These are phyloP conservation scores for Chaetomium cochliodes DNA, from an alignment of 495 filamentous ascomycete species.

Conservation along the genomic window DNA sequence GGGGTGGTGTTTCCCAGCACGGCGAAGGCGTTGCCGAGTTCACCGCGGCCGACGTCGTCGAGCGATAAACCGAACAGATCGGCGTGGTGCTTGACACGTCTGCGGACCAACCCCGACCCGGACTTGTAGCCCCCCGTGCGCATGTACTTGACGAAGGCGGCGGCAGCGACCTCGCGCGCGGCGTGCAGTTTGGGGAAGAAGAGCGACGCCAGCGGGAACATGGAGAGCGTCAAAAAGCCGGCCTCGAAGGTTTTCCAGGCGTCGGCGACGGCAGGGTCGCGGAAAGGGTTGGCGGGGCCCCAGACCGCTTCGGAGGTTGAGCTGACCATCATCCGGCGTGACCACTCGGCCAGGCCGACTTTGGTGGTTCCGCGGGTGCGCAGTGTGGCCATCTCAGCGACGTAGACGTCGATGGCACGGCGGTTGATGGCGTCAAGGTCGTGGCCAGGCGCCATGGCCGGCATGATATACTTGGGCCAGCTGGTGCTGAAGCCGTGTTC, in stretches of 20 bases:
- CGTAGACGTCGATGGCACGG: slow-evolving; percentile 21
- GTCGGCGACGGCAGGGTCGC: slow-evolving; percentile 20
- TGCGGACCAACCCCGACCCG: slow-evolving; percentile 25
- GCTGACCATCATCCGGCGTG: slow-evolving; percentile 18
- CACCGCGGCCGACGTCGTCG: slow-evolving; percentile 31
- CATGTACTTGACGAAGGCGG: slow-evolving; percentile 26
- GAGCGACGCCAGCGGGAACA: slow-evolving; percentile 22
- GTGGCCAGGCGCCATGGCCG: slow-evolving; percentile 19
- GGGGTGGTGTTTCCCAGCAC: slow-evolving; percentile 29
- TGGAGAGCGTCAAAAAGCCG: slow-evolving; percentile 24
- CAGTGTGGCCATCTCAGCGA: slow-evolving; percentile 21
- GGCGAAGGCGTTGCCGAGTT: slow-evolving; percentile 22
- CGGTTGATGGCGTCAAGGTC: slow-evolving; percentile 29
- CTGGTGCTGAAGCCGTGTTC: slow-evolving; percentile 25
- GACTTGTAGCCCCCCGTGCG: slow-evolving; percentile 20
- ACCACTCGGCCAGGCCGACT: slow-evolving; percentile 22
- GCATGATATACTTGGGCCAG: slow-evolving; percentile 19
- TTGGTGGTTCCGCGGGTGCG: not conserved
- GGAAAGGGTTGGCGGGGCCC: slow-evolving; percentile 27
- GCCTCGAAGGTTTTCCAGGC: slow-evolving; percentile 28
- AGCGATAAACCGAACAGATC: slow-evolving; percentile 16
- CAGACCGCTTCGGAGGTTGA: slow-evolving; percentile 28
- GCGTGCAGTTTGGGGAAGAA: slow-evolving; percentile 21
- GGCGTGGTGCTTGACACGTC: slow-evolving; percentile 27
- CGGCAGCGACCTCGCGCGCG: slow-evolving; percentile 25